A percentile compares a stretch with the other conserved stretches of the same genome.
Conservation (phyloP, 495 filamentous ascomycete species). For the Aspergillus nidulans region DNA sequence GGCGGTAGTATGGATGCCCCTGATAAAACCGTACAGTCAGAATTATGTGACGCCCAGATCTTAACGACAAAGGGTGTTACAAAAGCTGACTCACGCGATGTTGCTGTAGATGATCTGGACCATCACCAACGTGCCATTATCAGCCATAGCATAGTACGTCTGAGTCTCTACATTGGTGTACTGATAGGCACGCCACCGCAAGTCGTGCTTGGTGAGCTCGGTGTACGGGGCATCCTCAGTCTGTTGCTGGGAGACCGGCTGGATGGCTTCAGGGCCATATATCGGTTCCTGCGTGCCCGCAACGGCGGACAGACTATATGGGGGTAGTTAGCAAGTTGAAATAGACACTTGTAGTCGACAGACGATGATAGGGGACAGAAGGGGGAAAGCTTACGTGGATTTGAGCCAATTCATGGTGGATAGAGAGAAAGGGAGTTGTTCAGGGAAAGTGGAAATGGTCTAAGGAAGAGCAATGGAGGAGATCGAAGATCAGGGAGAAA, state of each 20-base stretch:
- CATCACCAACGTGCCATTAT: slow-evolving; percentile 70
- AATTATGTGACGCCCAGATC: not conserved
- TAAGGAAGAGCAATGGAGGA: slow-evolving; percentile 18
- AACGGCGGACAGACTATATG: slow-evolving; percentile 74
- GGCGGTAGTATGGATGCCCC: slow-evolving; percentile 80
- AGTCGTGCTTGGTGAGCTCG: slow-evolving; percentile 67
- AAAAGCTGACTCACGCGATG: slow-evolving; percentile 77
- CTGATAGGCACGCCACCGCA: slow-evolving; percentile 77
- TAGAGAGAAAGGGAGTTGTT: slow-evolving; percentile 5
- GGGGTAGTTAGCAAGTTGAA: slow-evolving; percentile 11
- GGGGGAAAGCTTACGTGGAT: slow-evolving; percentile 51
- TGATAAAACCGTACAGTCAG: slow-evolving; percentile 28
- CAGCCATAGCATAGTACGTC: slow-evolving; percentile 84
- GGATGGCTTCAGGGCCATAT: slow-evolving; percentile 88
- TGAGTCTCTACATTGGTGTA: slow-evolving; percentile 94
- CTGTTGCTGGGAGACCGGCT: slow-evolving; percentile 77
- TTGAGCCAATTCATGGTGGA: slow-evolving; percentile 66
- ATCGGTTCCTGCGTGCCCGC: slow-evolving; percentile 94
- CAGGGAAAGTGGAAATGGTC: slow-evolving; percentile 16
- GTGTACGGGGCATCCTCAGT: slow-evolving; percentile 75
- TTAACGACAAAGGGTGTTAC: not conserved
- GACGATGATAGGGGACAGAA: not conserved
- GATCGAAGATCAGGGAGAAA: slow-evolving; percentile 15
- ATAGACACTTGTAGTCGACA: not conserved
- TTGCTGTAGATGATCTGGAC: slow-evolving; percentile 97